A percentile compares a stretch with the other conserved stretches of the same genome.
These are phyloP conservation scores for Tilletia caries DNA, from an alignment of 1,284 basidiomycete genomes.

Conservation along the genomic window DNA sequence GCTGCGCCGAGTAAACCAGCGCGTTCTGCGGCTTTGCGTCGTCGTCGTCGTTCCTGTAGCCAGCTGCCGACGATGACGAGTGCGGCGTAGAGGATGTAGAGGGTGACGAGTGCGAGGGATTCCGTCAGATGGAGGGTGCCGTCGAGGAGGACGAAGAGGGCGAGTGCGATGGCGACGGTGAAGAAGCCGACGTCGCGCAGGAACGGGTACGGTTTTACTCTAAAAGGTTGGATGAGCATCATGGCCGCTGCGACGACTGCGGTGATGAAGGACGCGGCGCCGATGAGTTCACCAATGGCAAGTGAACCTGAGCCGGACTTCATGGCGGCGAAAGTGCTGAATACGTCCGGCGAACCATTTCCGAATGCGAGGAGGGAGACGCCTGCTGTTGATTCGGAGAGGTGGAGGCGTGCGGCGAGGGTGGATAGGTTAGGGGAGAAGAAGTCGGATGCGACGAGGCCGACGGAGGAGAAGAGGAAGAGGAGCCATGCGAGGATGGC, in stretches of 20 bases:
- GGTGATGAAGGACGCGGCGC: constrained; percentile 91
- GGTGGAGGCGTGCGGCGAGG: constrained; percentile 39
- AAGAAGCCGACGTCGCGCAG: constrained; percentile 92
- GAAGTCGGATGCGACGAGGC: constrained; percentile 50
- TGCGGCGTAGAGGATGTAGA: constrained; percentile 76
- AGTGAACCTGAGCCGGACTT: constrained; percentile 77
- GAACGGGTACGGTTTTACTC: constrained; percentile 75
- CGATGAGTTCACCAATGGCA: constrained; percentile 89
- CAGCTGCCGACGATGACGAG: constrained; percentile 75
- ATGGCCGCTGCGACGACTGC: constrained; percentile 91
- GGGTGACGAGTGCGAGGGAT: constrained; percentile 67
- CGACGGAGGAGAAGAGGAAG: constrained; percentile 48
- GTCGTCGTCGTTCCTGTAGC: constrained; percentile 59
- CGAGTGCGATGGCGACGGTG: constrained; percentile 69
- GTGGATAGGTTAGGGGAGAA: constrained; percentile 51
- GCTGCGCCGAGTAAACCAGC: neutral
- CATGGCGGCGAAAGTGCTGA: constrained; percentile 92
- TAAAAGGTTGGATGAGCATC: constrained; percentile 90
- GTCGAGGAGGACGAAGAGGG: constrained; percentile 76
- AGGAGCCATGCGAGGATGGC: constrained; percentile 39
- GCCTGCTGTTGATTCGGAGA: constrained; percentile 51
- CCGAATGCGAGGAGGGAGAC: constrained; percentile 52
- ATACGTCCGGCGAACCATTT: constrained; percentile 59
- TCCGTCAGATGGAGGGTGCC: constrained; percentile 72
- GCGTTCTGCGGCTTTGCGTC: neutral